Base-by-base conservation (phyloP, 2,329 filamentous ascomycete species). In the Biscogniauxia marginata region DNA sequence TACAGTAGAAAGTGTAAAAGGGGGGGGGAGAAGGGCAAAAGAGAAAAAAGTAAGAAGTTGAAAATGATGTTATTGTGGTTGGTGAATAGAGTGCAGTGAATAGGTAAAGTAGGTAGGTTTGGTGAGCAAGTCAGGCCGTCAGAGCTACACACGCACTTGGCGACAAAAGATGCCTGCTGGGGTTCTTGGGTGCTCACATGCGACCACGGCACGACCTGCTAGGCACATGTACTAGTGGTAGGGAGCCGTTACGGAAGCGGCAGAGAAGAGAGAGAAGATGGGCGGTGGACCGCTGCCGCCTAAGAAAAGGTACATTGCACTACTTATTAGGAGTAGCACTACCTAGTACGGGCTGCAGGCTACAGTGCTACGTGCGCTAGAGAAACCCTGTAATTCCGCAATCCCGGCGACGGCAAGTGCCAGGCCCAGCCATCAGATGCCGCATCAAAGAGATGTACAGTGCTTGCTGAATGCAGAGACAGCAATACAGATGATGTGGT, bases 31-130 rank as follows among this genome's bases (percentile, higher is more conserved):
- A 4, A 21, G 21, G 21, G 18, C 22, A 48, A 46, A 21, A 16
- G 13, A 7, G 21, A 48, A 25, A 24, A 48, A 48, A 48, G 19
- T 20, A 46, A 48, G 46, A 48, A 48, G 46, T 48, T 48, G 46
- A 21, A 20, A 46, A 21, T 19, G 49, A n/a, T 44, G 23, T 46
- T 39, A 5, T 51, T 48, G 46, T 21, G 55, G 58, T 52, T 44
- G 24, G 54, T 52, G 52, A 43, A 46, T 54, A 47, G 8, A 51
- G 21, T 43, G 46, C 48, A 52, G 55, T 50, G 48, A 54, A 39
- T 39, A 43, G 53, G 51, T 21, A 23, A 18, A 25, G 30, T n/a
- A 39, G 11, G 30, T 39, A 39, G 30, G 30, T 39, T 39, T 39
- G 30, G 30, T n/a, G 5, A 39, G 30, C 9, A 39, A 39, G 30